Base-by-base conservation (phyloP, 2,329 filamentous ascomycete species). In the Phaeoacremonium minimum region DNA sequence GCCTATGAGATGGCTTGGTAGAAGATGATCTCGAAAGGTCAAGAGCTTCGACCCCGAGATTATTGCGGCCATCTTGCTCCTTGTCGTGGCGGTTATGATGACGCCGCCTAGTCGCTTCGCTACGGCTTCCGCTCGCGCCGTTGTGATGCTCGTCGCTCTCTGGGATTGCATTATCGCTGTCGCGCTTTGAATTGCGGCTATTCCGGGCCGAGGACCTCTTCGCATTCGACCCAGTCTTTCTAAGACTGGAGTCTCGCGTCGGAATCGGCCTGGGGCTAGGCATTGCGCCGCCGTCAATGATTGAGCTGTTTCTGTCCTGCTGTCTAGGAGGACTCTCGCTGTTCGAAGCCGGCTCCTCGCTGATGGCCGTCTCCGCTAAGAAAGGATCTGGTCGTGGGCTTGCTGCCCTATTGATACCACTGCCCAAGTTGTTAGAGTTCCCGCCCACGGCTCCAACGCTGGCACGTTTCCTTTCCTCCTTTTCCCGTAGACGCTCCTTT, bases 191-290 rank as follows among this genome's bases (percentile, higher is more conserved):
- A 3, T 46, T 66, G 36, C 70, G 58, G 2, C 71, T 66, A 2
- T 65, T 67, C 18, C 72, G 66, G 5, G 62, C 65, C 12, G 69
- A 73, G 2, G 73, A 69, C 37, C 77, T 69, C 56, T 72, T 79
- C 8, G 63, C 66, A 30, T 66, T 69, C 15, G 65, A 59, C 7
- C 69, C 69, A 2, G 74, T 68, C 48, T 75, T 84, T 34, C 75
- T 66, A 22, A 86, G 61, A 26, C 83, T 87, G 2, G 83, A 88
- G 37, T 85, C 82, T 38, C 83, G 73, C 7, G 69, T 58, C 0
- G 85, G 84, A 36, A 88, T 85, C 7, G 70, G 59, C 33, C 73
- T 65, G 3, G 72, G 69, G 36, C 63, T 71, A 17, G 63, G 39
- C 7, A 35, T 35, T 14, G 19, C 33, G 18, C 35, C 15, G n/a